These are phyloP conservation scores for Nigrograna mackinnonii DNA, from an alignment of 2,329 filamentous ascomycete species.

Conservation along the genomic window DNA sequence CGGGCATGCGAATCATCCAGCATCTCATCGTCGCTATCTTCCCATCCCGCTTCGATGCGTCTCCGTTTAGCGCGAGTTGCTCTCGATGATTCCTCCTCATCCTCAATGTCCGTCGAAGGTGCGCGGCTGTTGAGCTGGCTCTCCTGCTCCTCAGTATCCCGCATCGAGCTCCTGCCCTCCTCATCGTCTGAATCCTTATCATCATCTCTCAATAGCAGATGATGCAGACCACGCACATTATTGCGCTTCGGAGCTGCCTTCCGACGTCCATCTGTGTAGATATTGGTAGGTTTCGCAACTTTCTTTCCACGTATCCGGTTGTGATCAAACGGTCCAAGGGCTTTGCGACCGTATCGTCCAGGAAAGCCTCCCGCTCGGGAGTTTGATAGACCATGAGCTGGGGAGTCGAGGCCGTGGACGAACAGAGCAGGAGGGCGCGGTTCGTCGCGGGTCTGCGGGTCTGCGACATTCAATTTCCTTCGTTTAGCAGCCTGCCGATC, in stretches of 20 bases:
- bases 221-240: conserved; percentile 75
- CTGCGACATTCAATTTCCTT: conserved; percentile 75
- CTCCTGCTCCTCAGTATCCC: conserved; percentile 84
- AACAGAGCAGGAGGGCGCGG: conserved; percentile 60
- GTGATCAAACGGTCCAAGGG: conserved; percentile 48
- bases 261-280: conserved; percentile 61
- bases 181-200: conserved; percentile 87
- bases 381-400: conserved; percentile 66
- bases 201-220: conserved; percentile 75
- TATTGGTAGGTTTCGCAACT: conserved; percentile 45
- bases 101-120: conserved; percentile 55
- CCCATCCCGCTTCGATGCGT: conserved; percentile 49
- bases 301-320: conserved; percentile 46
- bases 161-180: conserved; percentile 64
- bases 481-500: conserved; percentile 78
- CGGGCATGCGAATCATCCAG: conserved; percentile 51
- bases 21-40: conserved; percentile 53
- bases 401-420: conserved; percentile 60
- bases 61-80: conserved; percentile 50
- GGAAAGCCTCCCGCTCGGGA: conserved; percentile 46
- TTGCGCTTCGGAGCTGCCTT: conserved; percentile 60
- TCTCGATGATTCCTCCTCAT: conserved; percentile 47
- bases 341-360: conserved; percentile 43
- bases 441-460: conserved; percentile 63
- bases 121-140: conserved; percentile 78